A percentile compares a stretch with the other conserved stretches of the same genome.
phyloP scores from a whole-genome alignment of 192 early-diverging fungal species.

The Dissophora ornata region DNA sequence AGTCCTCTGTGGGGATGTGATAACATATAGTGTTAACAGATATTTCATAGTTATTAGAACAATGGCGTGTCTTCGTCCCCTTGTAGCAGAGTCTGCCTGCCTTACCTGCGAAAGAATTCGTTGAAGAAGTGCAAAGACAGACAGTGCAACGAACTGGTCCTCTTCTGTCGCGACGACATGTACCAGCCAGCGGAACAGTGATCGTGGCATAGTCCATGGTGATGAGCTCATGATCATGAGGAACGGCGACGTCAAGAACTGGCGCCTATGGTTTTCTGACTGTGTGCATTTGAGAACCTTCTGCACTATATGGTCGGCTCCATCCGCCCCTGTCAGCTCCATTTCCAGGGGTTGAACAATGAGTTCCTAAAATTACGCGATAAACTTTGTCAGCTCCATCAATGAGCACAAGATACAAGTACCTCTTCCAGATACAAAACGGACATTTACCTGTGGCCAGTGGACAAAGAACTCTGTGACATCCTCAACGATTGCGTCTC shows the following conservation, averaged over 20 bases:
- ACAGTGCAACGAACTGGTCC: conserved; percentile 9
- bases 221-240: conserved; percentile 22
- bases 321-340: conserved; percentile 6
- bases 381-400: too few species aligned
- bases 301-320: conserved; percentile 14
- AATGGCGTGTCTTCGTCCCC: too few species aligned
- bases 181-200: conserved; percentile 39
- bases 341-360: conserved; percentile 1
- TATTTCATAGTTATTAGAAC: too few species aligned
- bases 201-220: conserved; percentile 40
- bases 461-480: conserved; percentile 41
- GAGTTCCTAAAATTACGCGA: conserved; percentile 6
- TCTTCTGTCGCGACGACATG: conserved; percentile 27
- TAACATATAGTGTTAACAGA: too few species aligned
- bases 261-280: conserved; percentile 10
- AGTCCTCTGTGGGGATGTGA: too few species aligned
- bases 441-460: conserved; percentile 34
- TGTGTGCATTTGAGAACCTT: conserved; percentile 20
- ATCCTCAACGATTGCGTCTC: conserved; percentile 22
- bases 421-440: not conserved
- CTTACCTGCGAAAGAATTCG: conserved; percentile 28
- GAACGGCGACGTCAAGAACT: conserved; percentile 23
- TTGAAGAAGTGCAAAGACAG: conserved; percentile 29
- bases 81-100: too few species aligned
- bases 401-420: too few species aligned